Evolutionary conservation across 2,329 filamentous ascomycete species (phyloP).

Genomic region (Diaporthe capsici): DNA sequence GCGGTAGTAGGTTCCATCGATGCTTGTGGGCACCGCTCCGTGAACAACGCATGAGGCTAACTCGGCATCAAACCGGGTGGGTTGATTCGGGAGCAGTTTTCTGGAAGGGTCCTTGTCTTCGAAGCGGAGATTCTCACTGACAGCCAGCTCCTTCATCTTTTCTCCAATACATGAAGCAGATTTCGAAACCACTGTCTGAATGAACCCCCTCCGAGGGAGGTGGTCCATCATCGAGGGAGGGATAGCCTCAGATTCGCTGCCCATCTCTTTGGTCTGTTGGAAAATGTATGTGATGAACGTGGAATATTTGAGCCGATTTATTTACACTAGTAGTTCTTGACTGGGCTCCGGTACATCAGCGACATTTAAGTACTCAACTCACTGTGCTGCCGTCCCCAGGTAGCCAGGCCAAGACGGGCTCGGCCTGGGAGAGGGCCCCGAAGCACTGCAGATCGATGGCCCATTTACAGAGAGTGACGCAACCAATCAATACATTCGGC

Average conservation of each 20-base stretch:
- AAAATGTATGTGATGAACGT: background rate
- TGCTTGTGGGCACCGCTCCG: background rate
- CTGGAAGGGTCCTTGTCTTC: background rate
- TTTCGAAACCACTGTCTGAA: background rate
- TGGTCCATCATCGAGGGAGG: constrained; percentile 1
- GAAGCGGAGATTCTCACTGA: background rate
- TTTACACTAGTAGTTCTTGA: background rate
- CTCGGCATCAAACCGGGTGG: constrained; percentile 1
- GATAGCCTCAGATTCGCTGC: background rate
- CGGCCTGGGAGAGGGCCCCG: background rate
- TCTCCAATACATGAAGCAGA: background rate
- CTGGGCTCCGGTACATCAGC: background rate
- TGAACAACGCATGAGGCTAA: background rate
- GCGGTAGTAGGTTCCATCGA: constrained; percentile 12
- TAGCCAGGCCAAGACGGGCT: background rate
- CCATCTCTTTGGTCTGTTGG: background rate
- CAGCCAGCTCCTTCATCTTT: background rate
- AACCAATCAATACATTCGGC: background rate
- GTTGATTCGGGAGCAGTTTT: background rate
- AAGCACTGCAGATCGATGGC: background rate
- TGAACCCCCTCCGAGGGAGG: background rate
- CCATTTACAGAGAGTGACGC: background rate
- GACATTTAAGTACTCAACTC: background rate
- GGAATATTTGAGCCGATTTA: too few relatives aligned
- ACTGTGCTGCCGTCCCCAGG: background rate